Evolutionary conservation across 805 yeast species (phyloP), one percentile per base, ranked within the genome.

Genomic region (Candida yuanshanica): DNA sequence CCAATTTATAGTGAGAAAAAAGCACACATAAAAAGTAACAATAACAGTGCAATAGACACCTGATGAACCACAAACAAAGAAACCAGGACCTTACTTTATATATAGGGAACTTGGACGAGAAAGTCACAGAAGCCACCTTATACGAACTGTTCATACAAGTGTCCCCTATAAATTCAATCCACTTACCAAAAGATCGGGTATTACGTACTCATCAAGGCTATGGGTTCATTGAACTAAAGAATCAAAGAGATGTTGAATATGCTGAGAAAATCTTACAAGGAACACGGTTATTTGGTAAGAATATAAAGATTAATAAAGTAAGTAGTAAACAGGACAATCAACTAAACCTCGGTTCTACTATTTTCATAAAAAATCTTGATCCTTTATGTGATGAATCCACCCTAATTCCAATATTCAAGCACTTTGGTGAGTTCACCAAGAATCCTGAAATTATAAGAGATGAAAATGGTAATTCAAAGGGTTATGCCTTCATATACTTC

Each of bases 71-170:
- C 31, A 45, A 34, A 7, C 80, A 79, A 36, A 65, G 79, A 37
- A 79, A 81, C 52, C 75, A 72, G 38, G 79, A 77, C 32, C 75
- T 79, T 2, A 74, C 95, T 2, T 59, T 89, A 1, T 89, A 86
- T 56, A 72, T 89, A 13, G 96, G 97, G 1, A 87, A 89, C 50
- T 63, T 93, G 4, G 96, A 86, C 49, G 78, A 81, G 1, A 73
- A 75, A 36, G 95, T 80, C 5, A 78, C 80, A 1, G 95, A 86
- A 52, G 63, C 70, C 2, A 55, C 90, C 16, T 60, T 93, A 22
- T 86, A 81, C 55, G 99, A 93, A 59, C 70, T 93, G 17, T 80
- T 89, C 59, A 60, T 85, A 7, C 98, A 93, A 59, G 81, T 87
- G 33, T 89, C 91, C 0, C 95, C 96, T 0, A 74, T 91, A 3